A percentile compares a stretch with the other conserved stretches of the same genome.
These are phyloP conservation scores for Colletotrichum camelliae DNA, from an alignment of 2,329 filamentous ascomycete species.

Conservation along the genomic window DNA sequence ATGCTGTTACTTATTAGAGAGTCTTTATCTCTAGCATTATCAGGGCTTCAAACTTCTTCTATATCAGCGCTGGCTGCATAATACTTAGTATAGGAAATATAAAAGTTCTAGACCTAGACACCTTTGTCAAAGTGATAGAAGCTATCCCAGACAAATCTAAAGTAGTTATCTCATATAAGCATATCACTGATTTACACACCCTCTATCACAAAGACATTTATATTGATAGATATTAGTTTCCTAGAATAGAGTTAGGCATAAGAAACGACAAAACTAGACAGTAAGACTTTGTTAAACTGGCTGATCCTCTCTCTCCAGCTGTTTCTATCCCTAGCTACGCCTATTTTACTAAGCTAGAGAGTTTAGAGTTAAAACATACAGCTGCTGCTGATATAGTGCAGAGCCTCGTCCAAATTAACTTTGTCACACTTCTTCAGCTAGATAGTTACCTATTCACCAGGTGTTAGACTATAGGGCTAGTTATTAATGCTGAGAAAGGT, in stretches of 20 bases:
- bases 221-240: conserved; percentile 93
- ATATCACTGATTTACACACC: conserved; percentile 92
- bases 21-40: conserved; percentile 96
- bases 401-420: conserved; percentile 93
- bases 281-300: conserved; percentile 93
- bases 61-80: conserved; percentile 89
- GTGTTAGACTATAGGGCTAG: conserved; percentile 93
- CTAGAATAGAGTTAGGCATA: conserved; percentile 90
- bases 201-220: conserved; percentile 91
- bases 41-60: conserved; percentile 94
- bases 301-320: conserved; percentile 77
- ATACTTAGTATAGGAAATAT: conserved; percentile 92
- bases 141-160: conserved; percentile 80
- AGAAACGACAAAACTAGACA: conserved; percentile 88
- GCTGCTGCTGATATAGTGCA: conserved; percentile 92
- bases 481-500: conserved; percentile 95
- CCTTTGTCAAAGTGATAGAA: conserved; percentile 92
- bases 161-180: conserved; percentile 94
- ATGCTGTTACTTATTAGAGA: conserved; percentile 89
- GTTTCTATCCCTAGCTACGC: conserved; percentile 77
- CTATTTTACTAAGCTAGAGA: conserved; percentile 89
- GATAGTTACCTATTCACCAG: conserved; percentile 94
- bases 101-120: conserved; percentile 83
- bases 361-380: conserved; percentile 73
- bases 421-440: conserved; percentile 92